phyloP scores from a whole-genome alignment of 2,329 filamentous ascomycete genomes.

The Aspergillus ochraceoroseus region DNA sequence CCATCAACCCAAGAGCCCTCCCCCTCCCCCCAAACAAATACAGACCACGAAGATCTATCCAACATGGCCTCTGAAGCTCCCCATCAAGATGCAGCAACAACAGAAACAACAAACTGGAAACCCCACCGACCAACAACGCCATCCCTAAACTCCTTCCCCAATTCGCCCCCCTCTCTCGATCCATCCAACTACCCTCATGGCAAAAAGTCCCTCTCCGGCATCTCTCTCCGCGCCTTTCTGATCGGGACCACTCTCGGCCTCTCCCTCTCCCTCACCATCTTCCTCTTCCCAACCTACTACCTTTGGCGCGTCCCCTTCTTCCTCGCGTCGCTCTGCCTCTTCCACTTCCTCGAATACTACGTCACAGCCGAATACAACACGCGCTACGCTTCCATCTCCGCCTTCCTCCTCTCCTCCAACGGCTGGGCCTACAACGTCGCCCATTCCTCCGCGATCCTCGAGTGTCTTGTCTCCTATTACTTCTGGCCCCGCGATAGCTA shows the following conservation, averaged over 20 bases:
- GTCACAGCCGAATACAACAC: conserved; percentile 83
- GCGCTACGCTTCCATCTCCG: conserved; percentile 61
- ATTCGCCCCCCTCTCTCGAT: conserved; percentile 24
- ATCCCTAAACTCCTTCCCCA: conserved; percentile 8
- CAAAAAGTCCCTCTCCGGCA: conserved; percentile 42
- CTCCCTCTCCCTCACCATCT: conserved; percentile 28
- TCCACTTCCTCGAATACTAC: conserved; percentile 97
- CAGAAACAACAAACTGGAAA: too few relatives aligned
- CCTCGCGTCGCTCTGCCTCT: conserved; percentile 60
- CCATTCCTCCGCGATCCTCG: conserved; percentile 67
- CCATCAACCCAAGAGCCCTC: too few relatives aligned
- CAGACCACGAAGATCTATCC: too few relatives aligned
- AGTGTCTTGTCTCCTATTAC: conserved; percentile 53
- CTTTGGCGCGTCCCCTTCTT: conserved; percentile 57
- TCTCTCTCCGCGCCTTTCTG: conserved; percentile 44
- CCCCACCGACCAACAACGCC: conserved; percentile 8
- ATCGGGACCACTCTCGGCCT: conserved; percentile 42
- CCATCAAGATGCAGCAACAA: too few relatives aligned
- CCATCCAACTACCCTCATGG: conserved; percentile 36
- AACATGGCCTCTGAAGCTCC: too few relatives aligned
- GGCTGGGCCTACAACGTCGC: conserved; percentile 80
- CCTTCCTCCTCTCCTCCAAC: conserved; percentile 81
- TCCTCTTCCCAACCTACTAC: conserved; percentile 26
- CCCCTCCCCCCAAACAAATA: too few relatives aligned
- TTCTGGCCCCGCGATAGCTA: conserved; percentile 38